Percentiles rank a stretch among this genome's conserved stretches.
Evolutionary conservation across 306 rosid genomes (phyloP).

Genomic region (Benincasa hispida): DNA sequence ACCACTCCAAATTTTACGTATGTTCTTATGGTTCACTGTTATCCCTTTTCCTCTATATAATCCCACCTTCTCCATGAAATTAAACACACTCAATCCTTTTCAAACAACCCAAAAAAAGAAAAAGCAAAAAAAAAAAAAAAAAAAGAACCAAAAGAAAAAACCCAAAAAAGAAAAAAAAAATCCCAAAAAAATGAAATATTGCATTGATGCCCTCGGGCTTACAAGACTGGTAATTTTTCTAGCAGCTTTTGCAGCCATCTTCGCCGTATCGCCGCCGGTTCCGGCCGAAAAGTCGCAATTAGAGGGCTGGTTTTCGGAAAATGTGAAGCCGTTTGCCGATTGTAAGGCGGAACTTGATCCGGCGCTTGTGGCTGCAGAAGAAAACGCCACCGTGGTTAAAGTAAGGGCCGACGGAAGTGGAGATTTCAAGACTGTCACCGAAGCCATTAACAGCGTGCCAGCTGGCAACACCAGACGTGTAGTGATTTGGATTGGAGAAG

Average conservation of each 20-base stretch:
- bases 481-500: constrained; percentile 34
- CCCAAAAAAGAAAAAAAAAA: neutral
- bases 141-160: neutral
- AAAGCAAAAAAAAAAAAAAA: neutral
- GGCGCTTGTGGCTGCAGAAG: constrained; percentile 28
- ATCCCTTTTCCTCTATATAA: neutral
- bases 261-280: neutral
- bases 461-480: constrained; percentile 28
- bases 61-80: neutral
- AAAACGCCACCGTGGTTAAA: constrained; percentile 12
- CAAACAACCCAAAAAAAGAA: neutral
- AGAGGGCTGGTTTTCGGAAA: constrained; percentile 22
- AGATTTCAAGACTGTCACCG: constrained; percentile 28
- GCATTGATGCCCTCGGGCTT: neutral
- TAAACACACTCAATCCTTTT: neutral
- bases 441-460: constrained; percentile 44
- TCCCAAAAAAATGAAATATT: neutral
- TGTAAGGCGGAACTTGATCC: constrained; percentile 23
- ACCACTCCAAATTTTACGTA: neutral
- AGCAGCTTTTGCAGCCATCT: neutral
- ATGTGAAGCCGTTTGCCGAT: neutral
- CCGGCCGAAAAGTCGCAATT: constrained; percentile 18
- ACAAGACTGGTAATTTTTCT: neutral
- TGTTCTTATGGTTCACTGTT: neutral
- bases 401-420: constrained; percentile 40